A percentile compares a stretch with the other conserved stretches of the same genome.
Evolutionary conservation across 2,329 filamentous ascomycete species (phyloP).

Genomic region (Phoma sp.): DNA sequence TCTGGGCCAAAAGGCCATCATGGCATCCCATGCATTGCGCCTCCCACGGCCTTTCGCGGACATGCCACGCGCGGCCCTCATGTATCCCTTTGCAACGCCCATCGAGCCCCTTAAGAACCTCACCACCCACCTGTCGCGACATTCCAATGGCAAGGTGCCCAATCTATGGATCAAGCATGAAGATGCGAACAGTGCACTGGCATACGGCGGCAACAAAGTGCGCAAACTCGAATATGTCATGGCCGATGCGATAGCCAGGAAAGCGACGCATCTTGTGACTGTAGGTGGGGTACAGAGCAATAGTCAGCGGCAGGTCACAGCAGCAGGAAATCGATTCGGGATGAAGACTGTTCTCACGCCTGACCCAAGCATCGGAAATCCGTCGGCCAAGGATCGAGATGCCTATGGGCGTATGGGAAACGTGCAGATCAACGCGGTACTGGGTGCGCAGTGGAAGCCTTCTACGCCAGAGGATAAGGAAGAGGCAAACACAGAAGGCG

Average conservation of each 20-base stretch:
- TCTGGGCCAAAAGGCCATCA: background rate
- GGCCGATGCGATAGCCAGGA: conserved; percentile 10
- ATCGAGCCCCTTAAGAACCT: conserved; percentile 9
- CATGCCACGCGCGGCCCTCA: conserved; percentile 5
- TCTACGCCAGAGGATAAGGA: background rate
- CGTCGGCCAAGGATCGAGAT: background rate
- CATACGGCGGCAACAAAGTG: conserved; percentile 16
- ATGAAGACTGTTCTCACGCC: conserved; percentile 11
- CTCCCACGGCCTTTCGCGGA: conserved; percentile 5
- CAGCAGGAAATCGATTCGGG: conserved; percentile 9
- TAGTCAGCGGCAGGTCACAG: conserved; percentile 10
- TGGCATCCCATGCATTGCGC: background rate
- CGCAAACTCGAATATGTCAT: conserved; percentile 16
- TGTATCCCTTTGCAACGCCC: conserved; percentile 5
- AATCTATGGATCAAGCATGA: conserved; percentile 16
- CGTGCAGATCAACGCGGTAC: conserved; percentile 8
- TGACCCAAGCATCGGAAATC: conserved; percentile 11
- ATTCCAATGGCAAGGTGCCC: background rate
- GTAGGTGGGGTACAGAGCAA: conserved; percentile 15
- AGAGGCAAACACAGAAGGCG: background rate
- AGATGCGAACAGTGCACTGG: conserved; percentile 14
- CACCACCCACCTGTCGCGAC: background rate
- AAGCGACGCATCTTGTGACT: conserved; percentile 13
- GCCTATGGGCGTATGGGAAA: conserved; percentile 7
- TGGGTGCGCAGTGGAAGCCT: conserved; percentile 9